These are phyloP conservation scores for Aspergillus sergii DNA, from an alignment of 2,329 filamentous ascomycete species.

Conservation along the genomic window DNA sequence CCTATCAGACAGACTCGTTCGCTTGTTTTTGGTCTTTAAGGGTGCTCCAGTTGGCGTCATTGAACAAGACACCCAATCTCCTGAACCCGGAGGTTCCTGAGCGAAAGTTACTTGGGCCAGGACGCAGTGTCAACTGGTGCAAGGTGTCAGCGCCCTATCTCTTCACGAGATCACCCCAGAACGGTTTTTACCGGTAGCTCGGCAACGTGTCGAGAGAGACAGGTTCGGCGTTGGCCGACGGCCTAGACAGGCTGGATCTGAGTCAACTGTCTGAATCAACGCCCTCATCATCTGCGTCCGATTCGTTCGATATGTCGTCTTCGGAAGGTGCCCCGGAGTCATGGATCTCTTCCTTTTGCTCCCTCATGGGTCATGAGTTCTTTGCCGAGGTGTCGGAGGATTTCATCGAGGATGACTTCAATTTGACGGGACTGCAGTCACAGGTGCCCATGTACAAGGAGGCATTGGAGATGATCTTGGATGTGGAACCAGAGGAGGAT, in stretches of 20 bases:
- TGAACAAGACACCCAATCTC: neutral
- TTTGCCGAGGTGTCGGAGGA: conserved; percentile 99
- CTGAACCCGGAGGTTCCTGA: neutral
- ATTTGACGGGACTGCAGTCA: conserved; percentile 89
- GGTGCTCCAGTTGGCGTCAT: neutral
- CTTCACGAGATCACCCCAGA: conserved; percentile 14
- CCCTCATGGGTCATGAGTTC: conserved; percentile 93
- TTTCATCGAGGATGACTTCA: conserved; percentile 99
- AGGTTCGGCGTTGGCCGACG: conserved; percentile 49
- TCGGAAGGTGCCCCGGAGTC: conserved; percentile 68
- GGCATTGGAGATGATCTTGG: conserved; percentile 97
- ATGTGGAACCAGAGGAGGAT: conserved; percentile 92
- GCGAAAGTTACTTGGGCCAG: conserved; percentile 11
- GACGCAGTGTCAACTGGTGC: conserved; percentile 14
- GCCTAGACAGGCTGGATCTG: conserved; percentile 52
- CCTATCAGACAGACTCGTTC: conserved; percentile 18
- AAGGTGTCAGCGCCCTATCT: conserved; percentile 13
- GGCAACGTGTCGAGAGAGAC: conserved; percentile 51
- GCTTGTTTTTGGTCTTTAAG: neutral
- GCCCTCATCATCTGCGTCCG: conserved; percentile 40
- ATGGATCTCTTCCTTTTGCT: conserved; percentile 98
- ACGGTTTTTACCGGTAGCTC: conserved; percentile 26
- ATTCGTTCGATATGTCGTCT: conserved; percentile 48
- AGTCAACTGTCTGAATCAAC: conserved; percentile 49
- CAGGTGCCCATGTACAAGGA: conserved; percentile 99